Evolutionary conservation across 805 yeast species (phyloP).

Genomic region (Metschnikowia anglica): DNA sequence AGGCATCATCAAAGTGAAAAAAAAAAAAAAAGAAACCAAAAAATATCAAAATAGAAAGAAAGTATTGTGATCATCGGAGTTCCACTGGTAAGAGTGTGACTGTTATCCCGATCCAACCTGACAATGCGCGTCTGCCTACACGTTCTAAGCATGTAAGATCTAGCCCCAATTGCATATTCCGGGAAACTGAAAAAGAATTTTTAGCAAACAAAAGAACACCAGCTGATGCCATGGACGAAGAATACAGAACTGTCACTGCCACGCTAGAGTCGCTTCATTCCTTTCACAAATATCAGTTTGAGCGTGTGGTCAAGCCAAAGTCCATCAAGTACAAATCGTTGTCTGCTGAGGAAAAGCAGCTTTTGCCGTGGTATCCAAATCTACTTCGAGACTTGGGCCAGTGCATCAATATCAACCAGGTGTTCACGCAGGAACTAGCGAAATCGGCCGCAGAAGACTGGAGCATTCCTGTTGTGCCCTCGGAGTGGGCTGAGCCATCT

Average conservation of each 20-base stretch:
- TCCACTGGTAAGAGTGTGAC: no score
- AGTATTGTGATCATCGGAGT: no score
- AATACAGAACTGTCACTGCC: constrained; percentile 36
- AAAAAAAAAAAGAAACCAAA: not conserved
- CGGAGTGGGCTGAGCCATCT: constrained; percentile 43
- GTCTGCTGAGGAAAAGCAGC: constrained; percentile 37
- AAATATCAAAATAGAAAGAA: not conserved
- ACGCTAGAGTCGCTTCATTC: constrained; percentile 37
- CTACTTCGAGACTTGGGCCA: constrained; percentile 41
- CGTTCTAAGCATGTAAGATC: no score
- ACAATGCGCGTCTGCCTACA: not conserved
- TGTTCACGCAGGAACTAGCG: constrained; percentile 46
- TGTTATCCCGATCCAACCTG: not conserved
- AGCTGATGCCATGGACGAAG: constrained; percentile 33
- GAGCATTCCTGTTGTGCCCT: constrained; percentile 44
- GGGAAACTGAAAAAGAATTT: no score
- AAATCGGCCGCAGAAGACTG: constrained; percentile 45
- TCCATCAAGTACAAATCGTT: constrained; percentile 30
- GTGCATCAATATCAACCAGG: constrained; percentile 46
- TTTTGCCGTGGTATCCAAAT: constrained; percentile 51
- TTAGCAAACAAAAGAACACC: no score
- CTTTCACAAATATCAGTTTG: constrained; percentile 34
- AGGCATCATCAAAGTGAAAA: no score
- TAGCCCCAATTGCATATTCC: no score
- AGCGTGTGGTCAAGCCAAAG: constrained; percentile 35